These are phyloP conservation scores for Pseudonitzschia multiseries DNA, from an alignment of 108 stramenopile genomes.

Conservation along the genomic window DNA sequence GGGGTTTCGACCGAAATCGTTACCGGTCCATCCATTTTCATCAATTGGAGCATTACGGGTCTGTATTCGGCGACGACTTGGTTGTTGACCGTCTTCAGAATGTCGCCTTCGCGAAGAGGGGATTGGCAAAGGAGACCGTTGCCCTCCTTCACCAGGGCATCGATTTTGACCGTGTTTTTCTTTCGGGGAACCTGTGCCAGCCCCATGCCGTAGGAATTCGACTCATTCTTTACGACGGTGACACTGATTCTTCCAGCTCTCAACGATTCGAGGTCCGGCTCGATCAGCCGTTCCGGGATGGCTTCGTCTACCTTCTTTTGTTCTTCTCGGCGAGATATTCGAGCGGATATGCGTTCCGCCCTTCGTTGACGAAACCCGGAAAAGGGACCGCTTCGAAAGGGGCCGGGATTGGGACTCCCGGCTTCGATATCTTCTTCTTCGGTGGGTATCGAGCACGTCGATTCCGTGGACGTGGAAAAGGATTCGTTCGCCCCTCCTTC, in stretches of 20 bases:
- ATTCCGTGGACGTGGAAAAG: constrained; percentile 6
- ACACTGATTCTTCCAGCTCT: constrained; percentile 33
- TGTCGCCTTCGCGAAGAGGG: constrained; percentile 35
- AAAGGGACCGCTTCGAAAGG: background rate
- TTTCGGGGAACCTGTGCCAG: constrained; percentile 14
- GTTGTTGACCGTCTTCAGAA: constrained; percentile 32
- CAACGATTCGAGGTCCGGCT: constrained; percentile 11
- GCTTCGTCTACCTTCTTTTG: constrained; percentile 2
- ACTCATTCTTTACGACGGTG: constrained; percentile 29
- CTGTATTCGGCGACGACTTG: constrained; percentile 18
- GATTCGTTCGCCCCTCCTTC: background rate
- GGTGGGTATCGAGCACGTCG: constrained; percentile 1
- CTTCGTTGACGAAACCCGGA: constrained; percentile 10
- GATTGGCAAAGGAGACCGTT: constrained; percentile 6
- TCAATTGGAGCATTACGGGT: constrained; percentile 21
- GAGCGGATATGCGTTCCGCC: constrained; percentile 2
- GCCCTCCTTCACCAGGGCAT: constrained; percentile 24
- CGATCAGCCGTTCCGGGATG: constrained; percentile 4
- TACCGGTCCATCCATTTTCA: constrained; percentile 17
- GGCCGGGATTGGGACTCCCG: background rate
- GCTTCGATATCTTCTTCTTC: background rate
- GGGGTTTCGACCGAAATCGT: constrained; percentile 27
- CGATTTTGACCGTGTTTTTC: constrained; percentile 23
- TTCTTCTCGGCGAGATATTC: background rate
- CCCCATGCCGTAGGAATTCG: constrained; percentile 40